phyloP scores from a whole-genome alignment of 1,139 yeast genomes.

The Candida dubliniensis region DNA sequence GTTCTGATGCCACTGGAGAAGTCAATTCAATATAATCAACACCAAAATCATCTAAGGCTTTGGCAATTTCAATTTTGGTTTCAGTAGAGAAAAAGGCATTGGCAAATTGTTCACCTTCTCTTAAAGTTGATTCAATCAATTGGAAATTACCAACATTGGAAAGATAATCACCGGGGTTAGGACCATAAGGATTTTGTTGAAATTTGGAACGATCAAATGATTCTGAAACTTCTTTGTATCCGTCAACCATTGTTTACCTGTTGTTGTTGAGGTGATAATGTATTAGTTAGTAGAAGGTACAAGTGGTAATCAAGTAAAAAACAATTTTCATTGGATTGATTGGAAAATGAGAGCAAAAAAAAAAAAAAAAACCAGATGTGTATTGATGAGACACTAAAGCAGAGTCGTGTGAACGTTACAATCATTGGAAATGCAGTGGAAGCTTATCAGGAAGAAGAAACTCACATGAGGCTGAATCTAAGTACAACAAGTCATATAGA shows the following conservation, averaged over 20 bases:
- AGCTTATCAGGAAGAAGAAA: no score
- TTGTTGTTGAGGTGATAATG: neutral
- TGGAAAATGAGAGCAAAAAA: neutral
- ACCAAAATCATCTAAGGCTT: constrained; percentile 96
- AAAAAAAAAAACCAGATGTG: neutral
- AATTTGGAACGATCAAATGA: constrained; percentile 7
- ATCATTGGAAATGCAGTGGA: neutral
- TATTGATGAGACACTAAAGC: neutral
- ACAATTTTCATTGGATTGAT: neutral
- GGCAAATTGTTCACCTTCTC: constrained; percentile 99
- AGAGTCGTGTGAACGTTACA: neutral
- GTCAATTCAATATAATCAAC: constrained; percentile 97
- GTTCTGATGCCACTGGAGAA: constrained; percentile 97
- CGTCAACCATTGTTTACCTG: constrained; percentile 4
- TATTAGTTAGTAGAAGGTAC: no score
- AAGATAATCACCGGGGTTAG: constrained; percentile 88
- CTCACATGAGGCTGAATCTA: no score
- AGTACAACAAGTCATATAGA: no score
- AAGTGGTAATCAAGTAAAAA: neutral
- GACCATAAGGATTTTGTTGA: constrained; percentile 79
- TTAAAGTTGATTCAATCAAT: constrained; percentile 89
- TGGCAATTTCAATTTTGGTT: constrained; percentile 96
- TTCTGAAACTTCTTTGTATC: constrained; percentile 12
- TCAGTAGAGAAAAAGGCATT: constrained; percentile 94
- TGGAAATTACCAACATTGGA: constrained; percentile 90